Conservation (phyloP, 352 stramenopile genomes). For the Globisporangium uncinulatum region DNA sequence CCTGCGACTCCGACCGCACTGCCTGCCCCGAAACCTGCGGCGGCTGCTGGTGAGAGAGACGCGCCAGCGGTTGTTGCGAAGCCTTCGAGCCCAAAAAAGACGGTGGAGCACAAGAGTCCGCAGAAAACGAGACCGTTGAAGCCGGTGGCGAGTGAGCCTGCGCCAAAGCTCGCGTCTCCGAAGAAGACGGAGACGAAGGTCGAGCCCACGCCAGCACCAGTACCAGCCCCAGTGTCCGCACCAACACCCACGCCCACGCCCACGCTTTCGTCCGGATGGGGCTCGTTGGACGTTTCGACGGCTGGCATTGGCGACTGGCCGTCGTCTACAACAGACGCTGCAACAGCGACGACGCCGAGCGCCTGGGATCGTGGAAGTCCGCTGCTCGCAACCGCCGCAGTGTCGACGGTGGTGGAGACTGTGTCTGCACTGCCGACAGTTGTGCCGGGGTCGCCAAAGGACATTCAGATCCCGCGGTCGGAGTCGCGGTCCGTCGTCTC, state of each 20-base stretch:
- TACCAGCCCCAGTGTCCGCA: no score
- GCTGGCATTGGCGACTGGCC: slow-evolving; percentile 61
- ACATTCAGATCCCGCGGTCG: slow-evolving; percentile 41
- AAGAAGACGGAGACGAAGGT: slow-evolving; percentile 36
- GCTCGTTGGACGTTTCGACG: slow-evolving; percentile 58
- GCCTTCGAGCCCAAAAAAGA: slow-evolving; percentile 41
- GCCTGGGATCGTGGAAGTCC: slow-evolving; percentile 61
- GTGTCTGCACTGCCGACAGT: slow-evolving; percentile 34
- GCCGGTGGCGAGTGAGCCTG: slow-evolving; percentile 18
- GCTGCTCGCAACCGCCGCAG: slow-evolving; percentile 30
- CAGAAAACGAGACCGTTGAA: slow-evolving; percentile 20
- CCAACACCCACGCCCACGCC: slow-evolving; percentile 6
- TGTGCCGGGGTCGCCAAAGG: slow-evolving; percentile 59
- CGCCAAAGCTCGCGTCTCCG: slow-evolving; percentile 10
- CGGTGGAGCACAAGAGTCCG: slow-evolving; percentile 29
- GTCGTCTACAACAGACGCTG: slow-evolving; percentile 39
- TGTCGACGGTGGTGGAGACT: slow-evolving; percentile 23
- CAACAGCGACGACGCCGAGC: slow-evolving; percentile 49
- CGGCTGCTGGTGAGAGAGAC: background rate
- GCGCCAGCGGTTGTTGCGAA: slow-evolving; percentile 10
- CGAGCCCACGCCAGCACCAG: slow-evolving; percentile 15
- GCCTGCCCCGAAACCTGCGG: slow-evolving; percentile 15
- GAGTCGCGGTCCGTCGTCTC: slow-evolving; percentile 24
- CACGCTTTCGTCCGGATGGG: slow-evolving; percentile 52
- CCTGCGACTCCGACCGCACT: slow-evolving; percentile 18